Percentiles rank a stretch among this genome's conserved stretches.
Conservation (phyloP, 352 stramenopile genomes). For the Blastocystis sp. region DNA sequence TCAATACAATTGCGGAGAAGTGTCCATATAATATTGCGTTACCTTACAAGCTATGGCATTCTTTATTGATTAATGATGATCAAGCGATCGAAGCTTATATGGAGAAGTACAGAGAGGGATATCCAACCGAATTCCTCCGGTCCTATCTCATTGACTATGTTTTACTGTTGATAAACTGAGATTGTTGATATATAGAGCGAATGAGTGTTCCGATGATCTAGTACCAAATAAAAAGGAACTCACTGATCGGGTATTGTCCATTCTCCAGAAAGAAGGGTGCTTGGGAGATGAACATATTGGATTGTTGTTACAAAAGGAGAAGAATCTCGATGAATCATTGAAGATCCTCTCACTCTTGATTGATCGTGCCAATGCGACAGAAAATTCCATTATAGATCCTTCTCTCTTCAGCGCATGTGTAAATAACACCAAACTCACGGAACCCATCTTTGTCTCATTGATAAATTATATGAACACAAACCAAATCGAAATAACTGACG, state of each 20-base stretch:
- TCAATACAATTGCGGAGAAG: neutral
- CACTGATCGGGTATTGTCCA: constrained; percentile 2
- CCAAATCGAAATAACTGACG: neutral
- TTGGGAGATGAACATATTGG: constrained; percentile 4
- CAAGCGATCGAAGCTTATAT: constrained; percentile 5
- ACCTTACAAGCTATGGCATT: constrained; percentile 15
- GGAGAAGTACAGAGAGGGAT: constrained; percentile 12
- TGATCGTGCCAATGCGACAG: neutral
- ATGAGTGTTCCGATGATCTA: neutral
- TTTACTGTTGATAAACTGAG: neutral
- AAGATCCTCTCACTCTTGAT: neutral
- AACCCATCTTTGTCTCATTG: neutral
- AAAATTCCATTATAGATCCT: neutral
- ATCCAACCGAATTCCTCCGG: constrained; percentile 27
- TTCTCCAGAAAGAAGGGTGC: neutral
- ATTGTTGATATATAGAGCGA: neutral
- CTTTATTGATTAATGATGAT: neutral
- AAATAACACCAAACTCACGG: neutral
- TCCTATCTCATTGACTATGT: constrained; percentile 25
- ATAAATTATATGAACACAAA: constrained; percentile 38
- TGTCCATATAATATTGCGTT: constrained; percentile 37
- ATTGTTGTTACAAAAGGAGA: neutral
- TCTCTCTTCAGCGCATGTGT: constrained; percentile 16
- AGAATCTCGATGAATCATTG: neutral
- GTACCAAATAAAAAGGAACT: constrained; percentile 33